Evolutionary conservation across 108 stramenopile genomes (phyloP), one percentile per base, ranked within the genome.

Genomic region (Pelagomonas calceolata): DNA sequence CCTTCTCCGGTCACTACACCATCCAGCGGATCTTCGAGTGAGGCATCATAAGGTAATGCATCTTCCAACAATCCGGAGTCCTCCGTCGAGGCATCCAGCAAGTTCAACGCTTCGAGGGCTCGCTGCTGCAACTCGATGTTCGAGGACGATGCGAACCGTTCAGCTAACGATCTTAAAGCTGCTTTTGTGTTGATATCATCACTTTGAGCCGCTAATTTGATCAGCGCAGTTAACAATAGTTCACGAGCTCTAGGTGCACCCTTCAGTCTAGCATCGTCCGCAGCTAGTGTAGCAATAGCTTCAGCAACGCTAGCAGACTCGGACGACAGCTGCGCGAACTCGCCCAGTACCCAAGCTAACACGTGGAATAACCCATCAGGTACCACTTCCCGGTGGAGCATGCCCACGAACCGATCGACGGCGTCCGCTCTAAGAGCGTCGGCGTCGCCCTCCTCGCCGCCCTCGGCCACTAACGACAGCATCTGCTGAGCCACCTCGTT

Each of bases 261-360:
- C 73, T 51, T 78, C 78, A 39, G 76, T 66, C 64, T 72, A 60
- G 44, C 68, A n/a, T 63, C 72, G 81, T 65, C 76, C 67, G 21
- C 71, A 77, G 67, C 87, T 14, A 73, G 74, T 0, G 64, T 60
- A 78, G 92, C 94, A 64, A 98, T 80, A 32, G 83, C 76, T 37
- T 82, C 74, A 68, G 93, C 72, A 39, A 96, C 84, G 66, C 80
- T 84, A 26, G 87, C 87, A 69, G 75, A 69, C 63, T 46, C 71
- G 16, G 88, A 79, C 51, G 86, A 80, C 72, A 99, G 82, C 70
- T 93, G 95, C 34, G 87, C 96, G 82, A 97, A 99, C 82, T 99
- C 98, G 35, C 98, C 98, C 67, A 99, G 87, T 45, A 92, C 91
- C 98, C 98, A 99, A 32, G 96, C 92, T 83, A 97, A 85, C 39